Evolutionary conservation across 441 rosid genomes (phyloP).

Genomic region (Gossypium laxum): DNA sequence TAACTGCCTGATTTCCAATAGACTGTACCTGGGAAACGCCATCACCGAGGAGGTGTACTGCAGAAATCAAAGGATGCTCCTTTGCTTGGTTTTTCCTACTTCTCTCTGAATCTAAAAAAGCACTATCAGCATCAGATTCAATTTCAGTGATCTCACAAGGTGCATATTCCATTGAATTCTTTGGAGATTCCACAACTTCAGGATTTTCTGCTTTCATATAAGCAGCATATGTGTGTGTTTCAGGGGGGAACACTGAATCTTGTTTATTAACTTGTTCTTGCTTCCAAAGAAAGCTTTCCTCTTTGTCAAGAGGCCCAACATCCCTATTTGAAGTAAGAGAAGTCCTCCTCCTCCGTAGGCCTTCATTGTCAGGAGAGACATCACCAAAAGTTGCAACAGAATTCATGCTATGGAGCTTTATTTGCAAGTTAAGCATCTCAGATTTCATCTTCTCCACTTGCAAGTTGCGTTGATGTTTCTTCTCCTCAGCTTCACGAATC

Average conservation of each 20-base stretch:
- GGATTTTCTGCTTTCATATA: slow-evolving; percentile 31
- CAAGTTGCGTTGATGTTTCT: slow-evolving; percentile 65
- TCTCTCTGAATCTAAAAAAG: slow-evolving; percentile 36
- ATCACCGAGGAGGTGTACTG: slow-evolving; percentile 88
- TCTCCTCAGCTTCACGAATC: slow-evolving; percentile 82
- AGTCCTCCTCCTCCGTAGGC: slow-evolving; percentile 51
- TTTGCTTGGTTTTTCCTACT: slow-evolving; percentile 41
- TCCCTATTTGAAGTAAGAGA: slow-evolving; percentile 37
- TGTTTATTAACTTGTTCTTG: slow-evolving; percentile 41
- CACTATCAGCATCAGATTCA: slow-evolving; percentile 43
- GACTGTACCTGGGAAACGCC: slow-evolving; percentile 97
- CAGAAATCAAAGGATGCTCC: slow-evolving; percentile 80
- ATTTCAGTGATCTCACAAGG: slow-evolving; percentile 72
- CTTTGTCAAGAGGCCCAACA: slow-evolving; percentile 37
- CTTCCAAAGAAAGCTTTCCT: slow-evolving; percentile 34
- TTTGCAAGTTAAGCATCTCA: slow-evolving; percentile 91
- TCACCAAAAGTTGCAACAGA: slow-evolving; percentile 35
- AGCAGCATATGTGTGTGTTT: slow-evolving; percentile 39
- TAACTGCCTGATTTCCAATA: slow-evolving; percentile 92
- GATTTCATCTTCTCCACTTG: slow-evolving; percentile 99
- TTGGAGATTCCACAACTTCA: slow-evolving; percentile 41
- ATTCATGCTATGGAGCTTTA: slow-evolving; percentile 67
- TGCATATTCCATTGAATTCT: slow-evolving; percentile 37
- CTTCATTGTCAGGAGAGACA: slow-evolving; percentile 48
- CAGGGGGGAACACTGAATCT: slow-evolving; percentile 40